Base-by-base conservation (phyloP, 768 basidiomycete species). In the Kwoniella pini region DNA sequence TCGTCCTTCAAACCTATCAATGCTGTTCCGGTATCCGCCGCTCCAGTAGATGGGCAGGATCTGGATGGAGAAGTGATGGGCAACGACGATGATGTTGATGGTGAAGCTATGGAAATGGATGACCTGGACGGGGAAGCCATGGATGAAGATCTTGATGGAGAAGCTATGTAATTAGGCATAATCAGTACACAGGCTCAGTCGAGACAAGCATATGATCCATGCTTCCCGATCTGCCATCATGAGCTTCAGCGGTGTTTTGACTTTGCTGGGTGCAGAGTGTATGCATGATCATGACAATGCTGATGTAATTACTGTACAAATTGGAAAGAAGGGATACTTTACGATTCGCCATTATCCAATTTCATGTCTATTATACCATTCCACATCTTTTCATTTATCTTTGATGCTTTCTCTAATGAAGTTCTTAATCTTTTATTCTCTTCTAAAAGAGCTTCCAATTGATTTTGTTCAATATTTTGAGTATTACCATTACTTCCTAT, bases 301-400 rank as follows among this genome's bases (percentile, higher is more conserved):
- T 7, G 33, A 7, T 36, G 15, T 7, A 36, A 36, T 7, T 36
- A 36, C 33, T 7, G 15, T 36, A 15, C 33, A 36, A 15, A 36
- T 7, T 84, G 11, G 85, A 85, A 63, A 85, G 84, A 1, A 79
- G 81, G 42, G 69, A 15, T 48, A 56, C 56, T 42, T 42, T 26
- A 53, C 52, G 38, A 28, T 30, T 57, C 55, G 9, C 45, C 55
- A 40, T 51, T 43, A 39, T 28, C 39, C 63, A 72, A 36, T 15
- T 67, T 62, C 38, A 71, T 56, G 65, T 88, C 86, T 27, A 94
- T 88, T 1, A 92, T 84, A 2, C 83, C 85, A 65, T 89, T 88
- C 94, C 94, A 96, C 88, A 96, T 95, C 53, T 84, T 82, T 71
- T 96, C 91, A 69, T 96, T 97, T 60, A 96, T 83, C n/a, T 87